Evolutionary conservation across 768 basidiomycete species (phyloP), one percentile per base, ranked within the genome.

Genomic region (Trametes villosa): DNA sequence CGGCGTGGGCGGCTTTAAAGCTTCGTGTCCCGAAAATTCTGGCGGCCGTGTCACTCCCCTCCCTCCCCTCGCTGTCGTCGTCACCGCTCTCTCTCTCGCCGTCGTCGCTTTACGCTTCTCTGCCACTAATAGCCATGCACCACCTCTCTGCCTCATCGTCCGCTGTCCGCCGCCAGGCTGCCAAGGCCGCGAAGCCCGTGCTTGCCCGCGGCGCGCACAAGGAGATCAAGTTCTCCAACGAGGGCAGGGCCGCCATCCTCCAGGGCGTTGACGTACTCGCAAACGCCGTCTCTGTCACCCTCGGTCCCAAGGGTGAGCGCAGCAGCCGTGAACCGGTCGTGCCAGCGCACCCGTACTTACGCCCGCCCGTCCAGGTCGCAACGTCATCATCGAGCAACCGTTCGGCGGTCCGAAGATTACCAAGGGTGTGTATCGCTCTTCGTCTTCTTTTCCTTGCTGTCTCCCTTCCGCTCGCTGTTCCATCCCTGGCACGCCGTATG

Each of bases 331-430:
- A n/a, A n/a, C n/a, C 64, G n/a, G 29, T 22, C 9, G 1, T 12
- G 46, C 45, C 24, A 17, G 40, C 22, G 9, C 17, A 12, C 22
- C 45, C 27, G 44, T 62, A 61, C 64, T 69, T 52, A 71, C 65
- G 44, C 45, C 36, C 17, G 17, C 38, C 5, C 22, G 24, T 51
- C 3, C 60, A 93, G 94, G 94, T 67, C 86, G 96, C 71, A 99
- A 97, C 75, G 96, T 98, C 72, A 98, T 98, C 80, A 97, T 98
- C 70, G 96, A 98, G 78, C 91, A 94, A 79, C 82, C 89, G 44
- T 94, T 83, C 69, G 92, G 92, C 65, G 88, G 91, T 33, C 91
- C 92, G 49, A 95, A 97, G 79, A 97, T 98, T 74, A 98, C 96
- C 70, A 98, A 97, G 77, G 94, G 92, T 92, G 58, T 51, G 83